phyloP scores from a whole-genome alignment of 768 basidiomycete genomes.

The Trametes cinnabarina region DNA sequence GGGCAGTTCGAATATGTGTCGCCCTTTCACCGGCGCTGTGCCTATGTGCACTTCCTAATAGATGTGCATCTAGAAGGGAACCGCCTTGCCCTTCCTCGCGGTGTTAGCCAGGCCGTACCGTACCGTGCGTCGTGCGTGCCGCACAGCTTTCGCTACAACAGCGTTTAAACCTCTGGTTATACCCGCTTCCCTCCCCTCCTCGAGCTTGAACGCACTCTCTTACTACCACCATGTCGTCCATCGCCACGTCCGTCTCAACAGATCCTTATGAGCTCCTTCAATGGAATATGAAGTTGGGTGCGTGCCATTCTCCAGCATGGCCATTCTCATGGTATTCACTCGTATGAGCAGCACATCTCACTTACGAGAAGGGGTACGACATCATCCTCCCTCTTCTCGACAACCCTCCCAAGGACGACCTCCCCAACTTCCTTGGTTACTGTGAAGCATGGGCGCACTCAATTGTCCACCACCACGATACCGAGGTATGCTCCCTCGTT shows the following conservation, averaged over 20 bases:
- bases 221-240: neutral
- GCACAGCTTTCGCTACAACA: neutral
- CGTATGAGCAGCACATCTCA: constrained; percentile 32
- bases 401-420: constrained; percentile 36
- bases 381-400: constrained; percentile 36
- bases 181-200: neutral
- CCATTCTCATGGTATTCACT: neutral
- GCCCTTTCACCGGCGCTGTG: neutral
- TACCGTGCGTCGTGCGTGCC: too few species aligned
- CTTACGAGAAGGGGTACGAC: constrained; percentile 38
- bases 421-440: constrained; percentile 42
- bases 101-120: neutral
- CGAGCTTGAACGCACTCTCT: neutral
- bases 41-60: neutral
- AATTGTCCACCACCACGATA: constrained; percentile 38
- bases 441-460: constrained; percentile 38
- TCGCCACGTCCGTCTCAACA: neutral
- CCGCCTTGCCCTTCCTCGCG: neutral
- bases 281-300: constrained; percentile 25
- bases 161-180: neutral
- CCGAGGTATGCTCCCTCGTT: constrained; percentile 22
- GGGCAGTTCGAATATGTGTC: neutral
- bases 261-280: constrained; percentile 17
- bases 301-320: neutral
- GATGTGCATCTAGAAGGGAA: neutral